Base-by-base conservation (phyloP, 2,329 filamentous ascomycete species). In the Ophiostoma ips region DNA sequence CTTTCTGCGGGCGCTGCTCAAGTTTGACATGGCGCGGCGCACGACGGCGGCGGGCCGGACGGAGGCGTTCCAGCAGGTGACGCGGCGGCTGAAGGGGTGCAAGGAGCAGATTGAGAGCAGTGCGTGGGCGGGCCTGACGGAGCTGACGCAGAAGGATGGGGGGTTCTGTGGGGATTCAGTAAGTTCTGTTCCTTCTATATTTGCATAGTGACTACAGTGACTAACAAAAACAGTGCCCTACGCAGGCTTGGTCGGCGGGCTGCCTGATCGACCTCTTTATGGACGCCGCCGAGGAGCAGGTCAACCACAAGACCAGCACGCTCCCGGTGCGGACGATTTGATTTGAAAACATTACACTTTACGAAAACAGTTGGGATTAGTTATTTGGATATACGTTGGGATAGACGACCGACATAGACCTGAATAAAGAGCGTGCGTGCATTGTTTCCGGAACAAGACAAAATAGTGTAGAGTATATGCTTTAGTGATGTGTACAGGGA, bases 241-340 rank as follows among this genome's bases (percentile, higher is more conserved):
- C 92, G 1, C 92, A 98, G 66, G 84, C 92, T 49, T 98, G 92
- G 92, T 95, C 88, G 49, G 86, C 92, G 30, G 84, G 87, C 19
- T 96, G 92, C 64, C 71, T 98, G 61, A 86, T 98, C 60, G 92
- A 98, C 68, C 67, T 98, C 56, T 98, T 95, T 69, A 89, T 95
- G 72, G 92, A 98, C 64, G 90, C 87, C 16, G 73, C 75, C 24
- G 75, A 76, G 56, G 71, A 71, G 58, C 71, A 75, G 57, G 63
- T 57, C 12, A 58, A 45, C 51, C 48, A 56, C 40, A 50, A 41
- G 45, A 7, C 51, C 40, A 50, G 36, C 38, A 15, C 48, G 5
- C 12, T 50, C 28, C 30, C 44, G 3, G 10, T 52, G 1, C 50
- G 51, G 12, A 53, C 40, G 46, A 18, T 41, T 43, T 43, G 37